Percentiles rank a stretch among this genome's conserved stretches.
phyloP scores from a whole-genome alignment of 2,329 filamentous ascomycete species.

The Epichloe bromicola region DNA sequence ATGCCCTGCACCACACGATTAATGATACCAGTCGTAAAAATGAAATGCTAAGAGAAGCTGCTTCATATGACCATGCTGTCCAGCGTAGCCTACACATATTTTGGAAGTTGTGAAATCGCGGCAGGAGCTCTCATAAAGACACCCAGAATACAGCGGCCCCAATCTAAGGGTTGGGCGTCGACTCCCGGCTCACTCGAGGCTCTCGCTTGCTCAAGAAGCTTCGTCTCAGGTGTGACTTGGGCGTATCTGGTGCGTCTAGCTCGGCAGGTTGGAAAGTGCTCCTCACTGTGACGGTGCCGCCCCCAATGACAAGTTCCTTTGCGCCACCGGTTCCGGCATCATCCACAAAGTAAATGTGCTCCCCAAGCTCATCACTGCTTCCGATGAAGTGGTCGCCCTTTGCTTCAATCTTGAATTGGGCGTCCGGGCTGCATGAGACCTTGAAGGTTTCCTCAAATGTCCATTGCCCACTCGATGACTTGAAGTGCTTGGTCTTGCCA shows the following conservation, averaged over 20 bases:
- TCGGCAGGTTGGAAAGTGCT: slow-evolving; percentile 54
- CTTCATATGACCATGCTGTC: slow-evolving; percentile 1
- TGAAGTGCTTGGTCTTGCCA: slow-evolving; percentile 86
- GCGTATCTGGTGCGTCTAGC: slow-evolving; percentile 29
- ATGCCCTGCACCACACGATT: neutral
- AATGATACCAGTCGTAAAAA: neutral
- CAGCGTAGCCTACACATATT: neutral
- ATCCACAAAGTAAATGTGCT: slow-evolving; percentile 82
- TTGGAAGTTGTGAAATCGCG: neutral
- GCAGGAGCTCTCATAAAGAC: neutral
- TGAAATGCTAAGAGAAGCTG: neutral
- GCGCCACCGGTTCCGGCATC: slow-evolving; percentile 56
- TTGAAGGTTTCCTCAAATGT: slow-evolving; percentile 71
- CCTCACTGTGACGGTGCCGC: slow-evolving; percentile 57
- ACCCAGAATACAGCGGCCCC: slow-evolving; percentile 8
- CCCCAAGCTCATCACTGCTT: slow-evolving; percentile 71
- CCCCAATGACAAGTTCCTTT: slow-evolving; percentile 63
- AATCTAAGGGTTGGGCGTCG: slow-evolving; percentile 23
- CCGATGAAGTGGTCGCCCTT: slow-evolving; percentile 79
- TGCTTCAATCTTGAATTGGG: slow-evolving; percentile 74
- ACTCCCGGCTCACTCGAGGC: slow-evolving; percentile 29
- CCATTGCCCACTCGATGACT: slow-evolving; percentile 52
- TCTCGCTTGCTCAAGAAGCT: slow-evolving; percentile 45
- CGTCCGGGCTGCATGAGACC: slow-evolving; percentile 63
- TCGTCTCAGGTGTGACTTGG: slow-evolving; percentile 33